phyloP scores from a whole-genome alignment of 495 filamentous ascomycete species.

The Lasiosphaeria ovina region DNA sequence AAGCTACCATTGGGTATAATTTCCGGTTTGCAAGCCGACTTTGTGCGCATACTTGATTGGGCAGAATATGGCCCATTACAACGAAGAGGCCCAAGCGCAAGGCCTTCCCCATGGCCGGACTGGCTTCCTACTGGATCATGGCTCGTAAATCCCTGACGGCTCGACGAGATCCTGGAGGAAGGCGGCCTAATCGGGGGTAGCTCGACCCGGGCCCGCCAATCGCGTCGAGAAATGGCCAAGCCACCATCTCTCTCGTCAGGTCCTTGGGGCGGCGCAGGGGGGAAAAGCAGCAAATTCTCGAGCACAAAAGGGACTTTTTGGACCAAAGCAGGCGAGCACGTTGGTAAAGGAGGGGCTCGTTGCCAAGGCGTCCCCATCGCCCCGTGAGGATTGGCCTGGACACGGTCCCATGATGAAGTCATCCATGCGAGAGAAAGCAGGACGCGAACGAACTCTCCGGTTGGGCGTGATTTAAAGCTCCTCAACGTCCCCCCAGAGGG shows the following conservation, averaged over 20 bases:
- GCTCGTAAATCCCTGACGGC: conserved; percentile 15
- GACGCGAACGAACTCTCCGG: no score
- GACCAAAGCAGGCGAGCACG: not conserved
- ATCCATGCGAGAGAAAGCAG: not conserved
- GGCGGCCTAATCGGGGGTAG: conserved; percentile 21
- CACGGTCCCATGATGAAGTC: conserved; percentile 1
- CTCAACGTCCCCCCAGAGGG: not conserved
- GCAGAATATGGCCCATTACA: conserved; percentile 36
- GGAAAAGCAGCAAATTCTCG: not conserved
- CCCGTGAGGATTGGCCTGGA: not conserved
- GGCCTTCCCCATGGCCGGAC: conserved; percentile 16
- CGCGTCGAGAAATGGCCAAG: conserved; percentile 1
- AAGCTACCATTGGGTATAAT: conserved; percentile 41
- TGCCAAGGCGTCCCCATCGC: not conserved
- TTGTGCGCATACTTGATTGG: conserved; percentile 39
- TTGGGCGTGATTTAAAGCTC: not conserved
- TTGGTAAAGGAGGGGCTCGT: not conserved
- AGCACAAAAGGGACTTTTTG: no score
- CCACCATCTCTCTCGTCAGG: no score
- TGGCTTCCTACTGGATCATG: conserved; percentile 32
- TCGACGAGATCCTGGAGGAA: conserved; percentile 21
- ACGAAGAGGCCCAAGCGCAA: conserved; percentile 30
- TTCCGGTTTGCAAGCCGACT: conserved; percentile 34
- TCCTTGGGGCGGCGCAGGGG: not conserved
- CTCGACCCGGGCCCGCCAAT: conserved; percentile 19